Evolutionary conservation across 208 protist genomes (phyloP).

Genomic region (Leishmania aethiopica): DNA sequence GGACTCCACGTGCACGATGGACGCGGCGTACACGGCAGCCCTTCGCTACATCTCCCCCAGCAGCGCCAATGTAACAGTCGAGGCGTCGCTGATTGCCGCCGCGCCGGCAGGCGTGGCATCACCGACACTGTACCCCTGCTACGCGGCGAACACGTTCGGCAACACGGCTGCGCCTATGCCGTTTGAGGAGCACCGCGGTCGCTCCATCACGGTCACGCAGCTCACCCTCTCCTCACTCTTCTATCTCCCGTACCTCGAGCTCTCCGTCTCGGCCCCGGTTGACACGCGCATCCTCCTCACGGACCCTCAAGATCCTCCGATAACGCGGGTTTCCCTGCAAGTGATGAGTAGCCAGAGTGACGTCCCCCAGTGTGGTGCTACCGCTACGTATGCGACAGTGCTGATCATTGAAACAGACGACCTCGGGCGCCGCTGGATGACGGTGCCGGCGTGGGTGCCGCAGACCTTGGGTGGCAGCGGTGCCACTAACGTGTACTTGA

Average conservation of each 20-base stretch:
- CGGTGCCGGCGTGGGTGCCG: slow-evolving; percentile 34
- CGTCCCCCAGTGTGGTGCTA: slow-evolving; percentile 12
- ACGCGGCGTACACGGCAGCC: slow-evolving; percentile 40
- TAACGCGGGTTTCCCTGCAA: slow-evolving; percentile 51
- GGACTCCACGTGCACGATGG: slow-evolving; percentile 41
- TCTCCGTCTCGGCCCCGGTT: slow-evolving; percentile 31
- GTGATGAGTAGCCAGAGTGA: slow-evolving; percentile 17
- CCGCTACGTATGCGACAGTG: slow-evolving; percentile 20
- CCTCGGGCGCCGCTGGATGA: slow-evolving; percentile 44
- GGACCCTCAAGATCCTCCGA: slow-evolving; percentile 53
- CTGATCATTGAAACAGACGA: slow-evolving; percentile 37
- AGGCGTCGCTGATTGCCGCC: slow-evolving; percentile 43
- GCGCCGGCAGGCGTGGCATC: slow-evolving; percentile 18
- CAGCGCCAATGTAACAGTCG: slow-evolving; percentile 39
- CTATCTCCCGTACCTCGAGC: slow-evolving; percentile 52
- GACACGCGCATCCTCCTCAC: slow-evolving; percentile 57
- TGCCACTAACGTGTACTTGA: slow-evolving; percentile 32
- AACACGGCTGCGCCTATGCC: slow-evolving; percentile 32
- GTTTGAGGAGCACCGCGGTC: slow-evolving; percentile 46
- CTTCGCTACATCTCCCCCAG: slow-evolving; percentile 44
- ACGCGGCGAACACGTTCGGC: slow-evolving; percentile 10
- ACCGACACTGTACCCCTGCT: slow-evolving; percentile 41
- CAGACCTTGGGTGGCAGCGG: slow-evolving; percentile 29
- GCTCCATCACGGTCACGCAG: slow-evolving; percentile 33
- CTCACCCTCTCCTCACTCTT: slow-evolving; percentile 63